These are phyloP conservation scores for Aspergillus pseudoglaucus DNA, from an alignment of 2,329 filamentous ascomycete species.

Conservation along the genomic window DNA sequence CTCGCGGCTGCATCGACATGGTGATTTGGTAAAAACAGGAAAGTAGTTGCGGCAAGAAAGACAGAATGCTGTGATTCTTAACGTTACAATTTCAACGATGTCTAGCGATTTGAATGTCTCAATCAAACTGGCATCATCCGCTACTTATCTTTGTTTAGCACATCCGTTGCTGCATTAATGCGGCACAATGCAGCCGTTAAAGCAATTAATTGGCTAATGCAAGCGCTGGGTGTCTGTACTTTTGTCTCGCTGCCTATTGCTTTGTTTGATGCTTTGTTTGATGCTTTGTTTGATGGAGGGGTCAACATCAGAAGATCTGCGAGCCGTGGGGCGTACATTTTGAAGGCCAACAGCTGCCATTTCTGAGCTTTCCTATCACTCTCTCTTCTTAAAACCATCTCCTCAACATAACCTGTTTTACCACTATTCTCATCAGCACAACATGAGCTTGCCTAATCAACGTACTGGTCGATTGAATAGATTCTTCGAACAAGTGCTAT, in stretches of 20 bases:
- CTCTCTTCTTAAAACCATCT: too few relatives aligned
- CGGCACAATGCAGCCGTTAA: neutral
- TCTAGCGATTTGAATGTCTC: neutral
- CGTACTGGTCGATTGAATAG: slow-evolving; percentile 26
- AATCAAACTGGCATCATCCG: neutral
- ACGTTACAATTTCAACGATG: too few relatives aligned
- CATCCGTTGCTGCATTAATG: neutral
- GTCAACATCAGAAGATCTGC: too few relatives aligned
- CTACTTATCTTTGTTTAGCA: neutral
- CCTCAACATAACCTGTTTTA: neutral
- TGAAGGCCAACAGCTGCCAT: too few relatives aligned
- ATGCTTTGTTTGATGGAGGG: neutral
- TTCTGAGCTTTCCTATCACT: neutral
- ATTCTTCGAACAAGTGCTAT: slow-evolving; percentile 35
- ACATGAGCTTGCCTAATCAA: slow-evolving; percentile 2
- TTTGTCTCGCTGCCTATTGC: neutral
- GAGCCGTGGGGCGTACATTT: too few relatives aligned
- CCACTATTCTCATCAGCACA: neutral
- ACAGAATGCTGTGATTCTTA: neutral
- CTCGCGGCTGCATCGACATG: neutral
- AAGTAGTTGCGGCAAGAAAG: neutral
- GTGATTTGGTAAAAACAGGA: neutral
- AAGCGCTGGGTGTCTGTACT: neutral
- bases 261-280: too few relatives aligned
- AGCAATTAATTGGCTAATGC: neutral